Evolutionary conservation across 176 grass and related monocot genomes (phyloP), one percentile per base, ranked within the genome.

Genomic region (Ananas comosus): DNA sequence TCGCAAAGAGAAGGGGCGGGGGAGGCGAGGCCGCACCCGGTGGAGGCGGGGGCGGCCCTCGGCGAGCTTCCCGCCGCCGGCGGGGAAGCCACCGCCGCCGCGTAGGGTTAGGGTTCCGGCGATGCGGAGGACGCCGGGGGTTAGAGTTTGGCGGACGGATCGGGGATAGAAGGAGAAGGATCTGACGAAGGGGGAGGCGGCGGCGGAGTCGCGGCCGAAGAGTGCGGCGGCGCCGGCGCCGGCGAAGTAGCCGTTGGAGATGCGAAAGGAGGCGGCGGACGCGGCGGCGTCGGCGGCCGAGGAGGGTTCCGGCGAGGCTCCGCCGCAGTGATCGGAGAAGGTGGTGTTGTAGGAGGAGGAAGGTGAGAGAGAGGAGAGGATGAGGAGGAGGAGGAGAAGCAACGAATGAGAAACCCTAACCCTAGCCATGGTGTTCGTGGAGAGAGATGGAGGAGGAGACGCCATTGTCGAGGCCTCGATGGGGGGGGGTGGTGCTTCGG

Each of bases 241-340:
- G 19, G 82, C 68, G 78, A 89, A 92, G 79, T 87, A 87, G 10
- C 93, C 93, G 24, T 65, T 67, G 74, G 81, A 71, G 54, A 96
- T 71, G 57, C 78, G 86, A 12, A 87, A 71, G 58, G 51, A 17
- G 57, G 9, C 51, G 54, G 51, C 10, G 8, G 14, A 28, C 48
- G 29, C 22, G 4, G 49, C 12, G 25, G 49, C 4, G 16, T 76
- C 64, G 51, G 48, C 80, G 3, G 53, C 57, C 9, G 51, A 49
- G 66, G 9, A 19, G 21, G 72, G 28, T 83, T 87, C 84, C 3
- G 71, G 64, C 13, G 65, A 65, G 28, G 74, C 54, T 29, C 76
- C 12, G n/a, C 51, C 48, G 76, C 88, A 96, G 51, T 83, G 79
- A 13, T 23, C 71, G 54, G 93, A 28, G 80, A 92, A 92, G 13